A percentile compares a stretch with the other conserved stretches of the same genome.
These are phyloP conservation scores for Rhizopogon vesiculosus DNA, from an alignment of 768 basidiomycete genomes.

Conservation along the genomic window DNA sequence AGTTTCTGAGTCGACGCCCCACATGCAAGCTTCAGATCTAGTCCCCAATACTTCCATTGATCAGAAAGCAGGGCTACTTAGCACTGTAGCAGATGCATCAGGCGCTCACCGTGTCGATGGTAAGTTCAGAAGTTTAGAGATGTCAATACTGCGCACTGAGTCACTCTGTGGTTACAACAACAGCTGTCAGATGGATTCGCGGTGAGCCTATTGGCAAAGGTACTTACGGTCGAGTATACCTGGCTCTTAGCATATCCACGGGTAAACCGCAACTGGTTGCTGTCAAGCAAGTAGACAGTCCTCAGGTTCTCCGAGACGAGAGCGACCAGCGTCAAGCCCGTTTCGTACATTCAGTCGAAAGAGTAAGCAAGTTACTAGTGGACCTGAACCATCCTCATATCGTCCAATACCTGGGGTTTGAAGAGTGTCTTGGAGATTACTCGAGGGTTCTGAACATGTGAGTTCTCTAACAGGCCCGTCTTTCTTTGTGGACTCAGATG, in stretches of 20 bases:
- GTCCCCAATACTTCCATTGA: not conserved
- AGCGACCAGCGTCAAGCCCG: conserved; percentile 79
- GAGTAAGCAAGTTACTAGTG: conserved; percentile 94
- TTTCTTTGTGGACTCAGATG: conserved; percentile 1
- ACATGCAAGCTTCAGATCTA: not conserved
- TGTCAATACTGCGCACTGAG: not conserved
- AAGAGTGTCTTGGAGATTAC: conserved; percentile 65
- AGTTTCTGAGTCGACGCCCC: not conserved
- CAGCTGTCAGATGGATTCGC: conserved; percentile 95
- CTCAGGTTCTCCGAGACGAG: conserved; percentile 88
- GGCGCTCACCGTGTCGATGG: not conserved
- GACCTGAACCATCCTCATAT: conserved; percentile 97
- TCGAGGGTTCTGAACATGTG: conserved; percentile 85
- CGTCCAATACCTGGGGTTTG: conserved; percentile 94
- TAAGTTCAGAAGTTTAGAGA: not conserved
- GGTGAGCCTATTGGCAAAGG: conserved; percentile 97
- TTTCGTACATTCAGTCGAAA: conserved; percentile 87
- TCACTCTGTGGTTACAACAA: conserved; percentile 27
- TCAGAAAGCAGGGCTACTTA: not conserved
- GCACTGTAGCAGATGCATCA: not conserved
- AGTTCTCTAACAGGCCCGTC: conserved; percentile 26
- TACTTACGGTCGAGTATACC: conserved; percentile 93
- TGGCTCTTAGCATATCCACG: conserved; percentile 92
- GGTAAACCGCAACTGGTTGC: conserved; percentile 95
- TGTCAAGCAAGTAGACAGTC: conserved; percentile 97